Base-by-base conservation (phyloP, 331 rosid species). In the Cucumis variabilis region DNA sequence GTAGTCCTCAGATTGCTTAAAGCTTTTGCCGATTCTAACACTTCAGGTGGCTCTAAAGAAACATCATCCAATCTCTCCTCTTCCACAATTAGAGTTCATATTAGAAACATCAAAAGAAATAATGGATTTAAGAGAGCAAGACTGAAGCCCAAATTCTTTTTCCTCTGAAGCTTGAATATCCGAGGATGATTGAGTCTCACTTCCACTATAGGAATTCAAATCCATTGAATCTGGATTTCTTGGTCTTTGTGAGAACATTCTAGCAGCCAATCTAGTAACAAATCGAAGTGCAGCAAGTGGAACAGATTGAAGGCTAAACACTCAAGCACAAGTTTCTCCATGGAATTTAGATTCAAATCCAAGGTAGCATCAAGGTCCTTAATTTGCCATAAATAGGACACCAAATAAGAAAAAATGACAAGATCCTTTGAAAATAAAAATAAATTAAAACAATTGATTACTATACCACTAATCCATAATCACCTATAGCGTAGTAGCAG, bases 271-370 rank as follows among this genome's bases (percentile, higher is more conserved):
- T 92, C 98, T 93, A 85, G 96, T 93, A 86, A 97, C 93, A 24
- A 90, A 97, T 85, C 95, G 93, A 80, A 94, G 20, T 71, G 98
- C 98, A 90, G 99, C 99, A 82, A 95, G 85, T 71, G 99, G 98
- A 85, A 93, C 96, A 85, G 98, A 90, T 69, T n/a, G n/a, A n/a
- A n/a, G n/a, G n/a, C n/a, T n/a, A n/a, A n/a, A n/a, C n/a, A n/a
- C n/a, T n/a, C n/a, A n/a, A n/a, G n/a, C n/a, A n/a, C n/a, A n/a
- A n/a, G n/a, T n/a, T n/a, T n/a, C n/a, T n/a, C n/a, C n/a, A n/a
- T n/a, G n/a, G n/a, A n/a, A n/a, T n/a, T n/a, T n/a, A n/a, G n/a
- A n/a, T n/a, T n/a, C n/a, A n/a, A n/a, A n/a, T n/a, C n/a, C n/a
- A n/a, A n/a, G n/a, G n/a, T n/a, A n/a, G n/a, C n/a, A n/a, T n/a